Conservation (phyloP, 495 filamentous ascomycete species). For the Neurospora discreta region DNA sequence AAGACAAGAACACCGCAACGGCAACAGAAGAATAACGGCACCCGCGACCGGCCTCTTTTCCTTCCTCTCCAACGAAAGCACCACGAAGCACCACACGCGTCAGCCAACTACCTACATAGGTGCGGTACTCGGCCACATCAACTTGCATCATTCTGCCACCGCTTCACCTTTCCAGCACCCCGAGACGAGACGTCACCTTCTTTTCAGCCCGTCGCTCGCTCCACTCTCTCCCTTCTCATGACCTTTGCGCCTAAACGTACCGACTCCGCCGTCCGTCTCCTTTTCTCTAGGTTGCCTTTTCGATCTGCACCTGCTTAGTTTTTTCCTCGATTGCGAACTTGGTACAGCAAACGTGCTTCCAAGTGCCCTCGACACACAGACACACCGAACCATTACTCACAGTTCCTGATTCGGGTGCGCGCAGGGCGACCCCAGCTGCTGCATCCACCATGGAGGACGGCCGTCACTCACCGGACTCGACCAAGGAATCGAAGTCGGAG, state of each 20-base stretch:
- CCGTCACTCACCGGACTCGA: conserved; percentile 22
- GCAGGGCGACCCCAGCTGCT: background rate
- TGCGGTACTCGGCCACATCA: background rate
- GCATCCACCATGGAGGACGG: conserved; percentile 30
- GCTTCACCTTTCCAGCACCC: background rate
- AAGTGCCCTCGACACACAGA: background rate
- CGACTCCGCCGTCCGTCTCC: background rate
- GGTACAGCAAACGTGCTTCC: background rate
- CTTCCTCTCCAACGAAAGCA: background rate
- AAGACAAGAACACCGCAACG: background rate
- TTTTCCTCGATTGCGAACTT: background rate
- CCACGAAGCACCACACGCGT: background rate
- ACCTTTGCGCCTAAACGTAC: background rate
- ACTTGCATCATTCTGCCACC: background rate
- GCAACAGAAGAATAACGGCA: background rate
- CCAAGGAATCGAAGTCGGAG: conserved; percentile 20
- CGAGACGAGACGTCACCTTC: background rate
- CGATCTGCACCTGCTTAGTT: background rate
- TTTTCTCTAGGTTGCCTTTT: background rate
- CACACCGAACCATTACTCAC: background rate
- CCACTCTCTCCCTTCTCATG: background rate
- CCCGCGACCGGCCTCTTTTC: background rate
- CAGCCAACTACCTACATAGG: too few species aligned
- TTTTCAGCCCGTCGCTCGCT: background rate
- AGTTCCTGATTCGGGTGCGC: background rate